Base-by-base conservation (phyloP, 306 rosid species). In the Trifolium dubium region DNA sequence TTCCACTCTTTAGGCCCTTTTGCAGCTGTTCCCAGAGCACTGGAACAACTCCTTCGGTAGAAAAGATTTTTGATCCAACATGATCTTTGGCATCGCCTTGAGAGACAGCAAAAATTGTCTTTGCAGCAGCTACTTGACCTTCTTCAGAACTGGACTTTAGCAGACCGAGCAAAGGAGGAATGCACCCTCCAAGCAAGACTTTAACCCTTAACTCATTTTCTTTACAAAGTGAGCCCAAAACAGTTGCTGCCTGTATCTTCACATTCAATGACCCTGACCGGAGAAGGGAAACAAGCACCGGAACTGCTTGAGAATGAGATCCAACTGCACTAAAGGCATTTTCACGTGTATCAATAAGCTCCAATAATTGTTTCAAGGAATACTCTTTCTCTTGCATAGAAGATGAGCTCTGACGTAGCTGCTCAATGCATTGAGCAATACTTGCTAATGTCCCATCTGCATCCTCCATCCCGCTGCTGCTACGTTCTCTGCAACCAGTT, bases 251-350 rank as follows among this genome's bases (percentile, higher is more conserved):
- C 83, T 94, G 97, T 80, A 91, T 88, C 88, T 94, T 94, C 80
- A 91, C 96, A 77, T 86, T 92, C 77, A 86, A 81, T 35, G 97
- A 89, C 64, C 98, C 98, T 61, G 98, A 89, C 66, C 98, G 96
- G 64, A 94, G 97, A 83, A 94, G 97, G 90, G 98, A 89, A 83
- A 94, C 98, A 77, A 94, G 98, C 37, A 91, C 98, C 67, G 98
- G 98, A 82, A 94, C 98, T 77, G 98, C 98, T 79, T 94, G 98
- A 79, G 98, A 87, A 76, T 94, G 98, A 85, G 98, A 91, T 83
- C 95, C 98, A 82, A 94, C 97, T 13, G 98, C 98, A 89, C 98
- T 91, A 75, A 91, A 94, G 71, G 95, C 98, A 86, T 90, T 89
- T 85, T 91, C 97, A 60, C 98, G 96, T 12, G 83, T 86, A 71